These are phyloP conservation scores for Chytriomyces confervae DNA, from an alignment of 192 early-diverging fungal species.

Conservation along the genomic window DNA sequence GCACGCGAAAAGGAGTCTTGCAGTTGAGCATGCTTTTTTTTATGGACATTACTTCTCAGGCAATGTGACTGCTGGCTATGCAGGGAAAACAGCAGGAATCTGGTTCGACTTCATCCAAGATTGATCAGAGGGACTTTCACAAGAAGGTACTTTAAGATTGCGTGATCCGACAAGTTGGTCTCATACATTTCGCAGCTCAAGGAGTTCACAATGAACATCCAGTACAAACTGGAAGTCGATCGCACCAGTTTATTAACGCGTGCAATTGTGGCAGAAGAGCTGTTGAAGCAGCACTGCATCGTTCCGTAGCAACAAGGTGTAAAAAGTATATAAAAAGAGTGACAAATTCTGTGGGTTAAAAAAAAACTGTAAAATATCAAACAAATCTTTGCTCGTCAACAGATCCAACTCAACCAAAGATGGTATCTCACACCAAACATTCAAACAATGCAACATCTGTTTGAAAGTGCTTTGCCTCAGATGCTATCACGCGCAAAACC, in stretches of 20 bases:
- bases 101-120: neutral
- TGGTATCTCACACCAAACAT: too few species aligned
- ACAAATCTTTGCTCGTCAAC: neutral
- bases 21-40: too few species aligned
- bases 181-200: neutral
- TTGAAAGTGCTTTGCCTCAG: constrained; percentile 14
- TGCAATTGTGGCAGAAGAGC: constrained; percentile 24
- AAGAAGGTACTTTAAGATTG: neutral
- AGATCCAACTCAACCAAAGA: neutral
- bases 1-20: neutral
- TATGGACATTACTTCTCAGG: too few species aligned
- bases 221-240: constrained; percentile 28
- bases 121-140: neutral
- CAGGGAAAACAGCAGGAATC: too few species aligned
- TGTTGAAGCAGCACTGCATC: constrained; percentile 10
- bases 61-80: too few species aligned
- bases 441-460: too few species aligned
- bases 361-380: neutral
- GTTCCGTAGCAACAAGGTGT: neutral
- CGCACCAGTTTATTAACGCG: constrained; percentile 16
- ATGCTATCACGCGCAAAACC: constrained; percentile 68
- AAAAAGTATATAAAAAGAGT: neutral
- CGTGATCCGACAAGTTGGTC: neutral
- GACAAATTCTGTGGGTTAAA: too few species aligned
- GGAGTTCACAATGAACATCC: constrained; percentile 31